Percentiles rank a stretch among this genome's conserved stretches.
phyloP scores from a whole-genome alignment of 1,284 basidiomycete species.

The Golubevia sp. region DNA sequence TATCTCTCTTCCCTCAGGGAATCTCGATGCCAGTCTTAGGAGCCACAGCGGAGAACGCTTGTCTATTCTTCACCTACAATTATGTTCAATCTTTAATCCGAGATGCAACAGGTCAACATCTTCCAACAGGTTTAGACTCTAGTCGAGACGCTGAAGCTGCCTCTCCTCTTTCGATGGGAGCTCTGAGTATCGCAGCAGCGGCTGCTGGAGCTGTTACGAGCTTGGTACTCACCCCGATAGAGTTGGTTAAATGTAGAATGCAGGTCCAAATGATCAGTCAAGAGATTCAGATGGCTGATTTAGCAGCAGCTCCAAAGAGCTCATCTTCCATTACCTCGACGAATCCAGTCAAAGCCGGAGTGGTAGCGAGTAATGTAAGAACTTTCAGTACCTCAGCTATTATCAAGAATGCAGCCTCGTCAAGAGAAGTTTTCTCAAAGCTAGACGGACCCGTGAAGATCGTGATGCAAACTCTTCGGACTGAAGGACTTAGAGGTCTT shows the following conservation, averaged over 20 bases:
- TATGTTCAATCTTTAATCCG: conserved; percentile 75
- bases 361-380: background rate
- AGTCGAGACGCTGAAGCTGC: background rate
- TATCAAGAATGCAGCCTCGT: conserved; percentile 9
- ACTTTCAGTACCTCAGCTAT: background rate
- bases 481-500: conserved; percentile 74
- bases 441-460: conserved; percentile 74
- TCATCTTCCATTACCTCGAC: conserved; percentile 23
- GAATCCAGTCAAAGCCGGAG: conserved; percentile 14
- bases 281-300: conserved; percentile 52
- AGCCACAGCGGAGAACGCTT: conserved; percentile 88
- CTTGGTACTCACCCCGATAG: conserved; percentile 85
- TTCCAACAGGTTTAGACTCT: background rate
- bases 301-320: conserved; percentile 26
- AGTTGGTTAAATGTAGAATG: conserved; percentile 92
- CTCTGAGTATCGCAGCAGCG: conserved; percentile 76
- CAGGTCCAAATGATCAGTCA: conserved; percentile 83
- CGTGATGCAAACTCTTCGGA: conserved; percentile 70
- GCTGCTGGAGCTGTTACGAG: conserved; percentile 81
- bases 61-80: conserved; percentile 82
- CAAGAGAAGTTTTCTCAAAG: conserved; percentile 38
- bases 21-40: conserved; percentile 84
- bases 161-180: conserved; percentile 66
- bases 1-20: conserved; percentile 66
- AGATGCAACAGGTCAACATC: conserved; percentile 16